These are phyloP conservation scores for Backusella parvicylindrica DNA, from an alignment of 192 early-diverging fungal species.

Conservation along the genomic window DNA sequence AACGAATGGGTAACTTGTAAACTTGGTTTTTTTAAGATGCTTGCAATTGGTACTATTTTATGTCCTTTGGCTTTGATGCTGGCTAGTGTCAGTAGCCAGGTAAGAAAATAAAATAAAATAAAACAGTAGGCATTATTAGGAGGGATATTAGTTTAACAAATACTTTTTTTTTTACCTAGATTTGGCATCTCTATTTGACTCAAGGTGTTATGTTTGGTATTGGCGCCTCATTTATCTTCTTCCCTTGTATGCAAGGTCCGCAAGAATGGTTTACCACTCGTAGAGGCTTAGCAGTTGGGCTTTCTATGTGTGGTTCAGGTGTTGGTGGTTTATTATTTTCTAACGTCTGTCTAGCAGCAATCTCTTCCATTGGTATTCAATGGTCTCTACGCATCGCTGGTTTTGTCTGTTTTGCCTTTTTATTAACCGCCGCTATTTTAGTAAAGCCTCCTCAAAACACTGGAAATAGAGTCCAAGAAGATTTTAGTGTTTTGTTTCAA, in stretches of 20 bases:
- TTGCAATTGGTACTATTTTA: slow-evolving; percentile 9
- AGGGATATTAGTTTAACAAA: too few relatives aligned
- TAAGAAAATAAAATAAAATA: not conserved
- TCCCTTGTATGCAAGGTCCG: slow-evolving; percentile 20
- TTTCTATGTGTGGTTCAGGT: slow-evolving; percentile 71
- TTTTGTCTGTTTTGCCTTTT: slow-evolving; percentile 20
- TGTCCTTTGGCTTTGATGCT: slow-evolving; percentile 18
- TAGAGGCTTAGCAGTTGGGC: slow-evolving; percentile 66
- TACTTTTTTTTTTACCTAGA: not conserved
- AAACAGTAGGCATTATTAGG: too few relatives aligned
- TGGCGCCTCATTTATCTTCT: slow-evolving; percentile 25
- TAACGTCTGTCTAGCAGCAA: slow-evolving; percentile 12
- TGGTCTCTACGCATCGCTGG: slow-evolving; percentile 30
- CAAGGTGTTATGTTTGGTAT: slow-evolving; percentile 45
- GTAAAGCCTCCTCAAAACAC: slow-evolving; percentile 9
- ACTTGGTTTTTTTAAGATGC: slow-evolving; percentile 18
- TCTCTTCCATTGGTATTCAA: not conserved
- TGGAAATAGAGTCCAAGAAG: not conserved
- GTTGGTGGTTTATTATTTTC: slow-evolving; percentile 48
- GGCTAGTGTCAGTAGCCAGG: slow-evolving; percentile 10
- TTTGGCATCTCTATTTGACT: slow-evolving; percentile 44
- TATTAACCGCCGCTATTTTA: not conserved
- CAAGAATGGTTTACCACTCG: slow-evolving; percentile 66
- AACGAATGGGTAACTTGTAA: slow-evolving; percentile 4
- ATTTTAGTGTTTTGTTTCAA: not conserved